A percentile compares a stretch with the other conserved stretches of the same genome.
Evolutionary conservation across 768 basidiomycete species (phyloP).

Genomic region (Mycena floridula): DNA sequence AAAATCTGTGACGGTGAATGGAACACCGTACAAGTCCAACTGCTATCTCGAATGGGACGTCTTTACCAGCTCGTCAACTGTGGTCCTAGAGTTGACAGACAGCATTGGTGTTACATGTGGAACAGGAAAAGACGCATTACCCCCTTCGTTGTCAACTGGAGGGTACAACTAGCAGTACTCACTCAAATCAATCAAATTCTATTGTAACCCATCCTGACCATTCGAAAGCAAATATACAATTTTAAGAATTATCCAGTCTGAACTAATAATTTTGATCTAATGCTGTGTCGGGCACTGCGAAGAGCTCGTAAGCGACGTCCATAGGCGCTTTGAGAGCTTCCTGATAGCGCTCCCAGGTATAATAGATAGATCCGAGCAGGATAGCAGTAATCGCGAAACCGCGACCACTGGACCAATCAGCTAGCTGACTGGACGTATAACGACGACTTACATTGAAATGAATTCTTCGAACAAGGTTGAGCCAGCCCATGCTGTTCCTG

Average conservation of each 20-base stretch:
- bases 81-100: slow-evolving; percentile 50
- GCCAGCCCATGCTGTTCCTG: neutral
- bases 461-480: neutral
- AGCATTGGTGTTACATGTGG: slow-evolving; percentile 51
- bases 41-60: slow-evolving; percentile 64
- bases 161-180: slow-evolving; percentile 41
- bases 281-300: too few relatives aligned
- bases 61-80: slow-evolving; percentile 44
- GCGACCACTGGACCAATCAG: neutral
- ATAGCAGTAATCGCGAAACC: neutral
- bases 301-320: too few relatives aligned
- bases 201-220: too few relatives aligned
- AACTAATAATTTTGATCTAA: too few relatives aligned
- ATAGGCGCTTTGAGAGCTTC: too few relatives aligned
- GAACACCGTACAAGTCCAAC: slow-evolving; percentile 51
- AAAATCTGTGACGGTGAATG: slow-evolving; percentile 55
- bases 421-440: neutral
- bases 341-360: too few relatives aligned
- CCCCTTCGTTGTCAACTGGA: slow-evolving; percentile 62
- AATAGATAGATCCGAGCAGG: neutral
- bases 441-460: neutral
- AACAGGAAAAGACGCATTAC: slow-evolving; percentile 35
- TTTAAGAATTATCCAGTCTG: too few relatives aligned
- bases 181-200: too few relatives aligned
- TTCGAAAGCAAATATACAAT: too few relatives aligned